These are phyloP conservation scores for Iris pallida DNA, from an alignment of 116 monocot genomes.

Conservation along the genomic window DNA sequence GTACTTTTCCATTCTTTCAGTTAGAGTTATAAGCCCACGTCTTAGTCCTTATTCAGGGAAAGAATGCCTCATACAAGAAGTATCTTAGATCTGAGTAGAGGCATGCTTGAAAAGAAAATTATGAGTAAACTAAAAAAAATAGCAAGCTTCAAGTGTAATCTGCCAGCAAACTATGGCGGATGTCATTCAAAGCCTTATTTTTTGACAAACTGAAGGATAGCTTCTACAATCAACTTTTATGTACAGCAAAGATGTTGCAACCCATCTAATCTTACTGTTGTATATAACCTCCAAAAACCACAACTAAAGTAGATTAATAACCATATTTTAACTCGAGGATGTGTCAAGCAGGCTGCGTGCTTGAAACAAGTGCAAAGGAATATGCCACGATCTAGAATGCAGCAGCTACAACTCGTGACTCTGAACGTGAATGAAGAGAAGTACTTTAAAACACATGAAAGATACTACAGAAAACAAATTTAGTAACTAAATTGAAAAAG, in stretches of 20 bases:
- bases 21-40: background rate
- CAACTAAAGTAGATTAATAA: background rate
- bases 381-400: background rate
- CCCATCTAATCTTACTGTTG: background rate
- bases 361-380: background rate
- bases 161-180: background rate
- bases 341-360: background rate
- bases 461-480: background rate
- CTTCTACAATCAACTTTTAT: background rate
- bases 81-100: constrained; percentile 10
- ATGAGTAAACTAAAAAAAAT: constrained; percentile 3
- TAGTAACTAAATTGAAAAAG: background rate
- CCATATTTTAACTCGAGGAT: constrained; percentile 2
- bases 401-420: constrained; percentile 2
- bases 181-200: constrained; percentile 6
- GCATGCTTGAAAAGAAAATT: constrained; percentile 3
- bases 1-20: constrained; percentile 14
- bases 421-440: background rate
- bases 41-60: constrained; percentile 5
- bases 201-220: background rate
- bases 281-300: background rate
- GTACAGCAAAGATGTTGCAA: background rate
- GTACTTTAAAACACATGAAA: background rate
- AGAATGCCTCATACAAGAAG: background rate
- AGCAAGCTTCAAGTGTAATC: constrained; percentile 11